phyloP scores from a whole-genome alignment of 2,329 filamentous ascomycete species.

The Macrophomina pseudophaseolina region DNA sequence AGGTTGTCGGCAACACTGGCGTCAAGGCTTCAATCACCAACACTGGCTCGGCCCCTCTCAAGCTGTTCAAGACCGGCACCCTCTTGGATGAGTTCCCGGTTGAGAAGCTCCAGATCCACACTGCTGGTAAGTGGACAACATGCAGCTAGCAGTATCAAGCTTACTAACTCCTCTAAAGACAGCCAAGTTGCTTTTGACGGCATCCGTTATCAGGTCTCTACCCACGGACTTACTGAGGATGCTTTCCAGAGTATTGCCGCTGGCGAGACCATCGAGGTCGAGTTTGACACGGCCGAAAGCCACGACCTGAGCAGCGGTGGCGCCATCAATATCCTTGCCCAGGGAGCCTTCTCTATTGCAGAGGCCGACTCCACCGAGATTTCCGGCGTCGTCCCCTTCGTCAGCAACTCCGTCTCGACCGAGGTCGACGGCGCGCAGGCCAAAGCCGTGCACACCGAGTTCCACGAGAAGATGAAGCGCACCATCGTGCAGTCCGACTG shows the following conservation, averaged over 20 bases:
- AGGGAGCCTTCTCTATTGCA: conserved; percentile 63
- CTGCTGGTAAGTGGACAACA: conserved; percentile 34
- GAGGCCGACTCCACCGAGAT: conserved; percentile 59
- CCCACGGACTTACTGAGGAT: conserved; percentile 53
- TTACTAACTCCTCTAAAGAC: conserved; percentile 36
- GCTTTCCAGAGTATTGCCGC: conserved; percentile 57
- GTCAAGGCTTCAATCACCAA: conserved; percentile 62
- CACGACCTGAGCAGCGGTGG: conserved; percentile 59
- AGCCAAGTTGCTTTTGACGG: conserved; percentile 58
- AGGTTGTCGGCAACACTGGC: conserved; percentile 55
- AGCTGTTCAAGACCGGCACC: conserved; percentile 59
- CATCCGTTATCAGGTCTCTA: conserved; percentile 56
- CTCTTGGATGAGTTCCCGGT: conserved; percentile 59
- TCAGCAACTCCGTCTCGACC: conserved; percentile 62
- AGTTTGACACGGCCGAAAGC: conserved; percentile 61
- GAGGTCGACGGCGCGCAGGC: conserved; percentile 62
- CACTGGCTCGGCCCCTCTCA: conserved; percentile 55
- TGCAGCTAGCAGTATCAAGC: background rate
- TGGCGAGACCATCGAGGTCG: conserved; percentile 57
- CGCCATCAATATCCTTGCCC: conserved; percentile 60
- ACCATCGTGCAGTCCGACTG: conserved; percentile 53
- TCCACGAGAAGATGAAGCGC: conserved; percentile 49
- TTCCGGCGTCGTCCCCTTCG: conserved; percentile 60
- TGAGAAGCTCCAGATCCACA: conserved; percentile 60
- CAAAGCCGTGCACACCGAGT: conserved; percentile 57